These are phyloP conservation scores for Suillus lakei DNA, from an alignment of 768 basidiomycete species.

Conservation along the genomic window DNA sequence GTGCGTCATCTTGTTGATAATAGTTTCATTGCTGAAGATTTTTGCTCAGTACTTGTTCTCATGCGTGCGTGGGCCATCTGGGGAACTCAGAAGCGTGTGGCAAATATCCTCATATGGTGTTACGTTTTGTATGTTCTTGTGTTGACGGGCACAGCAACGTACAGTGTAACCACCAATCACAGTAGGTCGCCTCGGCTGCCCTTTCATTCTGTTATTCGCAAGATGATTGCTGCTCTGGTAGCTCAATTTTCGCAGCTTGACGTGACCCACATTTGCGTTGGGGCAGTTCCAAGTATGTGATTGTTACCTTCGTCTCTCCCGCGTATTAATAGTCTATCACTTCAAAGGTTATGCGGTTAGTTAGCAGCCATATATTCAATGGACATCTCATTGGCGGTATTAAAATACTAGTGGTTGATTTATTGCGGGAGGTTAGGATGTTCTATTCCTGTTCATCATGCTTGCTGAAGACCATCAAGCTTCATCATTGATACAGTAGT, in stretches of 20 bases:
- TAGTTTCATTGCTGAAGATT: background rate
- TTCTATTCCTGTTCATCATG: background rate
- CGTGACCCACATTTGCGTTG: constrained; percentile 18
- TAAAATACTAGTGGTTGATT: constrained; percentile 11
- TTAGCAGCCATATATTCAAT: background rate
- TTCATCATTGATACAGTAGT: constrained; percentile 18
- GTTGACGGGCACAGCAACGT: constrained; percentile 5
- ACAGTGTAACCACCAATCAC: background rate
- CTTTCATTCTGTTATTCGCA: background rate
- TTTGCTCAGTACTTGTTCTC: constrained; percentile 24
- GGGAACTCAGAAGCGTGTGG: constrained; percentile 17
- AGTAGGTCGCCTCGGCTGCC: background rate
- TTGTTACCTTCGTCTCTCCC: background rate
- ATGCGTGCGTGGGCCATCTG: constrained; percentile 30
- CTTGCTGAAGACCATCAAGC: constrained; percentile 13
- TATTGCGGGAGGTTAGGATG: constrained; percentile 9
- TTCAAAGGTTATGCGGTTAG: background rate
- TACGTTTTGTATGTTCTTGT: constrained; percentile 17
- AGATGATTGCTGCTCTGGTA: constrained; percentile 1
- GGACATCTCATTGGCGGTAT: background rate
- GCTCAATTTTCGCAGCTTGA: constrained; percentile 15
- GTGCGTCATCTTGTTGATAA: constrained; percentile 14
- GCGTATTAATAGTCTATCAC: background rate
- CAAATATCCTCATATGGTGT: background rate
- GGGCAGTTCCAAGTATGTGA: constrained; percentile 15